Conservation (phyloP, 805 yeast species). For the Cyberlindnera mrakii region DNA sequence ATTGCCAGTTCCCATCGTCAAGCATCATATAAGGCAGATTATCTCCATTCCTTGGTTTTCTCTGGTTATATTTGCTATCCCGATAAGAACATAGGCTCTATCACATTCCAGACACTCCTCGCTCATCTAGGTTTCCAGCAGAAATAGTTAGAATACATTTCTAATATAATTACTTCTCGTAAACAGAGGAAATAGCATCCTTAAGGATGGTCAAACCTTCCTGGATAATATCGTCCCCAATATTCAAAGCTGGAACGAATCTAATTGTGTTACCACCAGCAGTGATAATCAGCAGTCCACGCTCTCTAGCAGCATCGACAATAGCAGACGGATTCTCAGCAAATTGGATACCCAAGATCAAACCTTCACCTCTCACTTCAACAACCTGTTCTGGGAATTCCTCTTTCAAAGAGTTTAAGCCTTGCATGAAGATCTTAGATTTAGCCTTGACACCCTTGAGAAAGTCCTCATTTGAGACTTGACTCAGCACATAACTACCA, state of each 20-base stretch:
- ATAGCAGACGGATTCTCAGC: slow-evolving; percentile 53
- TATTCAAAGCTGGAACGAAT: slow-evolving; percentile 87
- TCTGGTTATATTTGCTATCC: no score
- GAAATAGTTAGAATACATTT: neutral
- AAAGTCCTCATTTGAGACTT: slow-evolving; percentile 56
- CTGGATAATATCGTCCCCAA: slow-evolving; percentile 59
- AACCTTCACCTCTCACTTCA: slow-evolving; percentile 83
- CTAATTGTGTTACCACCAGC: slow-evolving; percentile 91
- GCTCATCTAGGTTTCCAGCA: no score
- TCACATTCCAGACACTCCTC: no score
- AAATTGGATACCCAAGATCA: slow-evolving; percentile 80
- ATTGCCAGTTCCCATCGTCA: no score
- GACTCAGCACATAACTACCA: slow-evolving; percentile 68
- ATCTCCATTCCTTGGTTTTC: no score
- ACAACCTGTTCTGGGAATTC: slow-evolving; percentile 56
- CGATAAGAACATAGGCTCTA: no score
- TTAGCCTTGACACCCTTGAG: slow-evolving; percentile 54
- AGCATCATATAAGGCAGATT: no score
- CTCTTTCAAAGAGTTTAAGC: slow-evolving; percentile 43
- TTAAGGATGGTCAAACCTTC: slow-evolving; percentile 71
- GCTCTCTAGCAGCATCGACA: slow-evolving; percentile 64
- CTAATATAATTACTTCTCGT: slow-evolving; percentile 1
- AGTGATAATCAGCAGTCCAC: slow-evolving; percentile 79
- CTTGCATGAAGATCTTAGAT: slow-evolving; percentile 48
- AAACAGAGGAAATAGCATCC: slow-evolving; percentile 38